Evolutionary conservation across 805 yeast species (phyloP), one percentile per base, ranked within the genome.

Genomic region (Tanozyma kutaoensis): DNA sequence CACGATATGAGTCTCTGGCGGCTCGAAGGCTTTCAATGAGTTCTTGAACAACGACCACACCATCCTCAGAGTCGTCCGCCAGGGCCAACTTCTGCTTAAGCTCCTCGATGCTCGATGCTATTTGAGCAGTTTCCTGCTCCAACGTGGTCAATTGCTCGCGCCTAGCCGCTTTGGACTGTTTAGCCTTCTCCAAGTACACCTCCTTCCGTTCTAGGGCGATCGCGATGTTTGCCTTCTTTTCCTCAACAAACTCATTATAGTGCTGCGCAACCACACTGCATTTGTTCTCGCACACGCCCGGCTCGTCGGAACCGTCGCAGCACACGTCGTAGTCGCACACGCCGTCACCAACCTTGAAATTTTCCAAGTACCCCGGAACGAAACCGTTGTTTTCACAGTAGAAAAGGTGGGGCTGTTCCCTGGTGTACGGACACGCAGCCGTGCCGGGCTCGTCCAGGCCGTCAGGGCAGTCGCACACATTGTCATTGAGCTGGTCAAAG

Each of bases 401-500:
- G 43, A 84, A 86, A 25, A 39, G 37, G 27, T 10, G 55, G 5
- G 34, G 36, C n/a, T 24, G 3, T 43, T 28, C 51, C 33, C 12
- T 50, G 10, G 38, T 35, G 26, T 28, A 42, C 1, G 49, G 42
- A 49, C 97, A 88, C 0, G 95, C 95, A 22, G 76, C 58, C 1
- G 97, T 88, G 0, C 96, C 96, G 0, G 96, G 95, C 49, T 91
- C 97, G 54, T 91, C 98, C 4, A 86, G 73, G 0, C 97, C 97
- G 53, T 91, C 98, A 0, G 96, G 96, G 55, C 97, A 88, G 44
- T 91, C 97, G 52, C 97, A 88, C 44, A 66, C 76, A 40, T 85
- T 78, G 49, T 91, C 96, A 47, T 88, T 88, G 39, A 88, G 65
- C 42, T 74, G 79, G 20, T 56, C 56, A 27, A 59, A 58, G 22